Evolutionary conservation across 2,329 filamentous ascomycete species (phyloP).

Genomic region (Cladosporium austrohemisphaericum): DNA sequence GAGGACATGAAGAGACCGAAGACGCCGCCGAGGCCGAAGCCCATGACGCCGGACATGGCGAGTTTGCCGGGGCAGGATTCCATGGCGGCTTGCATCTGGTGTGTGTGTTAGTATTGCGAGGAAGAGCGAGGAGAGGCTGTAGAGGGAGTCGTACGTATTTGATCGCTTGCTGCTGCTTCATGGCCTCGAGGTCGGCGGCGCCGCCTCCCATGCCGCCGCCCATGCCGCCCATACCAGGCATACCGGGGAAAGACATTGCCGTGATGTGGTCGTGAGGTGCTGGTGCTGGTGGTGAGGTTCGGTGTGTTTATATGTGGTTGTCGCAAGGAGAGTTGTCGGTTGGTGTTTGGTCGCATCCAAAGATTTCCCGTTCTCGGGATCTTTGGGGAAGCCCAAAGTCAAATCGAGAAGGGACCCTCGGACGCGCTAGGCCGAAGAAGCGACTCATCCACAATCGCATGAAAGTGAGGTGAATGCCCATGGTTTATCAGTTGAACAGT

Average conservation of each 20-base stretch:
- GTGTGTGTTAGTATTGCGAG: not conserved
- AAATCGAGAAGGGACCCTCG: too few species aligned
- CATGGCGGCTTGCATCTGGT: slow-evolving; percentile 76
- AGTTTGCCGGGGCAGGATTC: slow-evolving; percentile 90
- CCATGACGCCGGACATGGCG: slow-evolving; percentile 84
- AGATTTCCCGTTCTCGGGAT: too few species aligned
- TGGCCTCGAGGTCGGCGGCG: slow-evolving; percentile 28
- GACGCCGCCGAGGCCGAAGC: slow-evolving; percentile 86
- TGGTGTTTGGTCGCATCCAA: too few species aligned
- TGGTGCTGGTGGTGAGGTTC: too few species aligned
- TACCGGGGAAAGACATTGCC: slow-evolving; percentile 26
- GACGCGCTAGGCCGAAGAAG: too few species aligned
- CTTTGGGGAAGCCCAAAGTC: too few species aligned
- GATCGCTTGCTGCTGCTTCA: slow-evolving; percentile 48
- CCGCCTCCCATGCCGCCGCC: slow-evolving; percentile 18
- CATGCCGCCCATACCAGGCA: slow-evolving; percentile 20
- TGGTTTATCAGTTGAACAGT: too few species aligned
- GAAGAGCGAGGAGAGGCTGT: not conserved
- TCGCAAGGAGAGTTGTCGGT: not conserved
- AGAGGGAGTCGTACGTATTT: slow-evolving; percentile 33
- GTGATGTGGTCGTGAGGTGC: not conserved
- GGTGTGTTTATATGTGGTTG: not conserved
- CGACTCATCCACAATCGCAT: too few species aligned
- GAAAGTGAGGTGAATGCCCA: too few species aligned
- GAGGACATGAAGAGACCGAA: slow-evolving; percentile 98